These are phyloP conservation scores for Diaporthe longicolla DNA, from an alignment of 2,329 filamentous ascomycete genomes.

Conservation along the genomic window DNA sequence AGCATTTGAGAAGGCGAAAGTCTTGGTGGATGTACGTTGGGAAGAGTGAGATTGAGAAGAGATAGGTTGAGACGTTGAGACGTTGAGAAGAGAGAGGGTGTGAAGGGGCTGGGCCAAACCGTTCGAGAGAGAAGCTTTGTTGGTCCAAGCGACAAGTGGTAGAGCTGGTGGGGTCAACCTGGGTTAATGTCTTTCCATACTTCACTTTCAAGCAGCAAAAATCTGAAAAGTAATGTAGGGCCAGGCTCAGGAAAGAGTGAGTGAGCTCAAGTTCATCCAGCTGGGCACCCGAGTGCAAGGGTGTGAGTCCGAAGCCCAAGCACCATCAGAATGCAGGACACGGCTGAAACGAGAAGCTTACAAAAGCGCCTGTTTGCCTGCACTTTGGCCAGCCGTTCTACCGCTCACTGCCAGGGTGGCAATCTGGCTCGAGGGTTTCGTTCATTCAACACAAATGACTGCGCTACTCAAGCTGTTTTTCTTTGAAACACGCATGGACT, in stretches of 20 bases:
- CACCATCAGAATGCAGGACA: not conserved
- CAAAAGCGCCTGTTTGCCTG: not conserved
- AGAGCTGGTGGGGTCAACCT: too few species aligned
- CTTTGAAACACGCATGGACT: not conserved
- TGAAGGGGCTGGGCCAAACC: too few species aligned
- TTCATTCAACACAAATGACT: not conserved
- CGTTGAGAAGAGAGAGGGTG: too few species aligned
- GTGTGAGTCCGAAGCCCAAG: not conserved
- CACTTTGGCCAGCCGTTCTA: not conserved
- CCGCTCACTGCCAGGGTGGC: too few species aligned
- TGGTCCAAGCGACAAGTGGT: too few species aligned
- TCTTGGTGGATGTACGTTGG: too few species aligned
- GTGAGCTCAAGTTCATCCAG: not conserved
- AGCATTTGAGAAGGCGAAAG: too few species aligned
- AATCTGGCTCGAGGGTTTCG: too few species aligned
- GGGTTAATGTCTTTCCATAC: accelerated
- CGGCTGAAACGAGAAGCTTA: not conserved
- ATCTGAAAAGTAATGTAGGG: not conserved
- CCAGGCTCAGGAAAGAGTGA: not conserved
- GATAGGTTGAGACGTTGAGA: too few species aligned
- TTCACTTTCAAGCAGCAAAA: too few species aligned
- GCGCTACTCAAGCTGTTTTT: not conserved
- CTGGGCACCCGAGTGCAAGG: not conserved
- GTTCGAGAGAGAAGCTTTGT: too few species aligned
- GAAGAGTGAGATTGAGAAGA: too few species aligned